These are phyloP conservation scores for Botrytis paeoniae DNA, from an alignment of 2,329 filamentous ascomycete species.

Conservation along the genomic window DNA sequence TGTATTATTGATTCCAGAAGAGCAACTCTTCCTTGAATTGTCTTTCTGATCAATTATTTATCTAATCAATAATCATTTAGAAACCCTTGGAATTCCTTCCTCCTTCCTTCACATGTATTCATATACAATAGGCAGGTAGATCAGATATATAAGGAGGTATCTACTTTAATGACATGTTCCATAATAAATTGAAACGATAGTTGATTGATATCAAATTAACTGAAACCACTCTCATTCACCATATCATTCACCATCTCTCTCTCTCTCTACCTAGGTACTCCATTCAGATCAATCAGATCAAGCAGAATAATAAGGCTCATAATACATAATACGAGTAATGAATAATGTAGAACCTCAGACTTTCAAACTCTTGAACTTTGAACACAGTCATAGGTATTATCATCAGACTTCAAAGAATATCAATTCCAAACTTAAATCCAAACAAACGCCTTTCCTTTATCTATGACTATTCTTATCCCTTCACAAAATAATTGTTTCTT, in stretches of 20 bases:
- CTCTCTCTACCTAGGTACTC: neutral
- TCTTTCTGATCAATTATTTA: neutral
- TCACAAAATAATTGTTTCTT: neutral
- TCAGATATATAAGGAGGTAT: neutral
- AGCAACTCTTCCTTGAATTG: too few relatives aligned
- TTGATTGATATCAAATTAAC: constrained; percentile 13
- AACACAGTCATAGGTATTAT: neutral
- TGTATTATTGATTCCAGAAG: neutral
- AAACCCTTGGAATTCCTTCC: neutral
- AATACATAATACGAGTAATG: neutral
- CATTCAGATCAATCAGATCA: neutral
- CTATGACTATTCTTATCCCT: neutral
- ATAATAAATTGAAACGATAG: constrained; percentile 13
- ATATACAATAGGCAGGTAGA: neutral
- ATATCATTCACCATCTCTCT: neutral
- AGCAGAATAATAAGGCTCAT: too few relatives aligned
- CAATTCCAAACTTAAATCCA: neutral
- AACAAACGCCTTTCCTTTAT: neutral
- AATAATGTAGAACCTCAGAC: neutral
- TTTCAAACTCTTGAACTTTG: neutral
- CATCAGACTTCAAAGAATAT: neutral
- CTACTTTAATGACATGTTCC: neutral
- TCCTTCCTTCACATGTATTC: neutral
- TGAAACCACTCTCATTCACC: constrained; percentile 1
- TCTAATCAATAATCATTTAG: too few relatives aligned